Base-by-base conservation (phyloP, 2,329 filamentous ascomycete species). In the Trichoderma sp. region DNA sequence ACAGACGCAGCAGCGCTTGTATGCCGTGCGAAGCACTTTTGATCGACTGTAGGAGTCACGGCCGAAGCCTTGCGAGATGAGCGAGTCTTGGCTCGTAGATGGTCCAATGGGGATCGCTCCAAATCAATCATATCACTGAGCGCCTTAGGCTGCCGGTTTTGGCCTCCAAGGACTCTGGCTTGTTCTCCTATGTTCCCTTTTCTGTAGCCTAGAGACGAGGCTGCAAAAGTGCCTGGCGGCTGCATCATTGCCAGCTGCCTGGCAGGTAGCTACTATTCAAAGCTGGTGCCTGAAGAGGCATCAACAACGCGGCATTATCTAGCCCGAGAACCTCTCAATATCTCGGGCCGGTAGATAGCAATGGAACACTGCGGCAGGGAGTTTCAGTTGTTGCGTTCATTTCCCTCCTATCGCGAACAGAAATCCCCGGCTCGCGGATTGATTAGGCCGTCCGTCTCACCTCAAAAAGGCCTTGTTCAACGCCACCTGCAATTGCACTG, bases 221-320 rank as follows among this genome's bases (percentile, higher is more conserved):
- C 61, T 40, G 61, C 61, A 55, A 63, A 43, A n/a, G 40, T 43
- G 14, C 40, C 40, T 10, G 40, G 5, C n/a, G 35, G 35, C 21
- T 13, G 47, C 47, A 49, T 24, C 47, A 49, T 5, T 7, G 8
- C 11, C 10, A 24, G 21, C 21, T 49, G 21, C 47, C 21, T 49
- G 29, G 24, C 56, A 24, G 31, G 21, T 24, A 33, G 19, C 58
- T 21, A 16, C n/a, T 24, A 24, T n/a, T 16, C 21, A 13, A 57
- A 47, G 37, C 19, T 33, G 49, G 52, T 65, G 62, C 62, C 62
- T 65, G 62, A 47, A 19, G 24, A 65, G 62, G 62, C 62, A 65
- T 57, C 52, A 65, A 53, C 35, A 57, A 24, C 13, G 2, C 40
- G 29, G 27, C 19, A 33, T 47, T 29, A 10, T 31, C 37, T 27